Conservation (phyloP, 2,329 filamentous ascomycete genomes). For the Aspergillus sp. region DNA sequence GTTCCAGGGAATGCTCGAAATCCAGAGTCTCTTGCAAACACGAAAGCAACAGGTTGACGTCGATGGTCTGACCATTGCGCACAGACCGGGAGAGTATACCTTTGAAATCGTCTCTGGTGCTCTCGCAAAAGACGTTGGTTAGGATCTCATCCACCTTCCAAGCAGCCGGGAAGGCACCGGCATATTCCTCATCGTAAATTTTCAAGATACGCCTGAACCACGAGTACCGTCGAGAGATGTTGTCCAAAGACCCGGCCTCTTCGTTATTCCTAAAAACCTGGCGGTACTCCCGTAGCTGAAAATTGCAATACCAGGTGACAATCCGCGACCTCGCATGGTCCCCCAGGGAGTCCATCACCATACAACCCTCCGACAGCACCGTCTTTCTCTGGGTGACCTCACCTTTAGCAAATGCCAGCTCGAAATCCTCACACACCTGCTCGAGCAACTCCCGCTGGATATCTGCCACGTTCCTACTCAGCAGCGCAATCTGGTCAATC, state of each 20-base stretch:
- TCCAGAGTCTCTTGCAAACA: conserved; percentile 94
- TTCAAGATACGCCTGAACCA: conserved; percentile 97
- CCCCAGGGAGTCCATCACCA: conserved; percentile 89
- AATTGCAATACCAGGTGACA: conserved; percentile 97
- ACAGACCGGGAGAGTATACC: conserved; percentile 83
- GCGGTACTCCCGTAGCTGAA: conserved; percentile 86
- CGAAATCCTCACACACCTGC: conserved; percentile 98
- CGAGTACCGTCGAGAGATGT: conserved; percentile 86
- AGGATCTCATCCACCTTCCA: conserved; percentile 90
- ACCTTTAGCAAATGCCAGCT: conserved; percentile 83
- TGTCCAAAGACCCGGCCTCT: conserved; percentile 91
- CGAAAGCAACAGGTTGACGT: conserved; percentile 79
- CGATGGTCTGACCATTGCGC: conserved; percentile 69
- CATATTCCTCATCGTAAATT: conserved; percentile 89
- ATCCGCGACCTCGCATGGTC: conserved; percentile 74
- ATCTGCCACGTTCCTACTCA: conserved; percentile 88
- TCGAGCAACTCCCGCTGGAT: conserved; percentile 87
- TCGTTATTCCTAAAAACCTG: conserved; percentile 95
- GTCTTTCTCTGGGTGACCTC: conserved; percentile 64
- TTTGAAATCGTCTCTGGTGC: conserved; percentile 91
- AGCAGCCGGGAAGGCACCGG: conserved; percentile 70
- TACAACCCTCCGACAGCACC: conserved; percentile 75
- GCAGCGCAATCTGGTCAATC: conserved; percentile 91
- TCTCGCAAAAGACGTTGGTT: conserved; percentile 88
- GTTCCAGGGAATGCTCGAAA: conserved; percentile 87